Evolutionary conservation across 2,329 filamentous ascomycete genomes (phyloP).

Genomic region (Colletotrichum zoysiae): DNA sequence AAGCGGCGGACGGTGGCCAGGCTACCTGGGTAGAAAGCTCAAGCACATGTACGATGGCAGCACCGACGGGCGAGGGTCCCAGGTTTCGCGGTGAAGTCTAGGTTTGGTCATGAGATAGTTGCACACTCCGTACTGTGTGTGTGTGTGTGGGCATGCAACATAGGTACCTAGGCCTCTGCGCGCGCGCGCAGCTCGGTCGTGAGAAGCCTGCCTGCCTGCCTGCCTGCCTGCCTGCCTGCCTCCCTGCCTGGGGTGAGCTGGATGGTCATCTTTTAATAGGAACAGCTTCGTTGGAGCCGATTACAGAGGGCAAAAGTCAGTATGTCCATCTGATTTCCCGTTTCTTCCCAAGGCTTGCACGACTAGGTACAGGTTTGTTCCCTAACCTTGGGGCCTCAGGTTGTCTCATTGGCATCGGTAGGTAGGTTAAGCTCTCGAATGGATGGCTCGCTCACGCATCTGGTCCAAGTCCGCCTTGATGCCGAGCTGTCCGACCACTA

Average conservation of each 20-base stretch:
- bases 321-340: constrained; percentile 25
- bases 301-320: constrained; percentile 23
- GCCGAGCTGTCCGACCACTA: constrained; percentile 33
- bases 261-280: constrained; percentile 12
- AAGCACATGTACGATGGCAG: not conserved
- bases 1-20: not conserved
- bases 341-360: not conserved
- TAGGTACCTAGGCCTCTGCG: not conserved
- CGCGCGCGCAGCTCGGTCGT: not conserved
- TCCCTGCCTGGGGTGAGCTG: constrained; percentile 12
- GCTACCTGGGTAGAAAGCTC: not conserved
- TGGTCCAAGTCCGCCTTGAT: constrained; percentile 25
- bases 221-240: accelerated
- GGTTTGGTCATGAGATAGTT: not conserved
- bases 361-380: not conserved
- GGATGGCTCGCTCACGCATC: constrained; percentile 30
- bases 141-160: not conserved
- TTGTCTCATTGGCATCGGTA: constrained; percentile 19
- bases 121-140: not conserved
- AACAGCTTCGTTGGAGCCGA: constrained; percentile 33
- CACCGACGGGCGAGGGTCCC: not conserved
- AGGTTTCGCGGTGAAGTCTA: not conserved
- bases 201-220: not conserved
- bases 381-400: not conserved
- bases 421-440: constrained; percentile 36